These are phyloP conservation scores for Dryas integrifolia DNA, from an alignment of 331 rosid genomes.

Conservation along the genomic window DNA sequence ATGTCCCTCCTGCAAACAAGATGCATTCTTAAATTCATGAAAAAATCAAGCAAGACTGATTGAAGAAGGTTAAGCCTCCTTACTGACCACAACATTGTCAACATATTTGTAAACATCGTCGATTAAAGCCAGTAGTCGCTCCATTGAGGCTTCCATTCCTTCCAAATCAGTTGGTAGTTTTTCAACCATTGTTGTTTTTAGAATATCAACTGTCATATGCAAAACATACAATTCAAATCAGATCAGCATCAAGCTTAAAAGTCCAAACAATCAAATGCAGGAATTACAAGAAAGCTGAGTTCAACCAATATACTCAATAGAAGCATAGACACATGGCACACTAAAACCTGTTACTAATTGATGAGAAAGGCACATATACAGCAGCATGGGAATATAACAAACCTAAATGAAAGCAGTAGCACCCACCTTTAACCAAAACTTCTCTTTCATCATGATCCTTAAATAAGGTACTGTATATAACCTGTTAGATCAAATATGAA, in stretches of 20 bases:
- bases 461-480: not conserved
- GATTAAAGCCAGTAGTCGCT: slow-evolving; percentile 70
- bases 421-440: not conserved
- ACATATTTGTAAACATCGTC: slow-evolving; percentile 89
- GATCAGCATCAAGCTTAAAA: slow-evolving; percentile 1
- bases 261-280: slow-evolving; percentile 7
- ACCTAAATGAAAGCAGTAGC: not conserved
- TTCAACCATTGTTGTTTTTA: slow-evolving; percentile 70
- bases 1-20: slow-evolving; percentile 64
- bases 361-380: not conserved
- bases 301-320: not conserved
- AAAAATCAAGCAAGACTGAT: not conserved
- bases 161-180: slow-evolving; percentile 94
- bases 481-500: not conserved
- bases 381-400: not conserved
- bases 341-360: not conserved
- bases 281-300: not conserved
- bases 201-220: slow-evolving; percentile 58
- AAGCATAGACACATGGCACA: not conserved
- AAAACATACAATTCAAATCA: slow-evolving; percentile 17
- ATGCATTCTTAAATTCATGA: not conserved
- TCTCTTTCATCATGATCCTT: not conserved
- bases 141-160: slow-evolving; percentile 98
- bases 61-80: slow-evolving; percentile 7
- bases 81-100: slow-evolving; percentile 83